Base-by-base conservation (phyloP, 768 basidiomycete species). In the Tephrocybe sp. region DNA sequence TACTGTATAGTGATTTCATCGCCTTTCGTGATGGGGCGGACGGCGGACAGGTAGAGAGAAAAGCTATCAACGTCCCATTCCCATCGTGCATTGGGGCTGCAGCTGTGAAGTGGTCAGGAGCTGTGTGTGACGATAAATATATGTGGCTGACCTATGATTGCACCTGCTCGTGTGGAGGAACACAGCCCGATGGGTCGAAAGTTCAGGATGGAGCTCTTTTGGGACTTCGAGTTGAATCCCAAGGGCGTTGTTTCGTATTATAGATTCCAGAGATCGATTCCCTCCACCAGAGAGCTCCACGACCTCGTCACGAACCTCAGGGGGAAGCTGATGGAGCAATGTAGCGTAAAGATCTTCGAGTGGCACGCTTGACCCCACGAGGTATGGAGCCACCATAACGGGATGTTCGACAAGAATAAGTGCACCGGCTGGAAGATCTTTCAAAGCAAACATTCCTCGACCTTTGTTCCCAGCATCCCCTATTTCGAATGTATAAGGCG, bases 1-100 rank as follows among this genome's bases (percentile, higher is more conserved):
- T 74, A 75, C 1, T 64, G 45, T 19, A 74, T 64, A 3, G 71
- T 71, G 47, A 75, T 70, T 55, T 75, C 71, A 21, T 71, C 66
- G 11, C 67, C 68, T 1, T 52, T 40, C 5, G 28, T 25, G 35
- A 75, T 70, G 2, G 67, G 61, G 3, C 73, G 68, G 5, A 71
- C 63, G 8, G 68, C 68, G 3, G 59, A 55, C 16, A 75, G 64
- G 15, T 60, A 42, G 15, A 73, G 62, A 0, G 70, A 62, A 49
- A 71, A 65, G 0, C 65, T 61, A 0, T 28, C 34, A 1, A 53
- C 37, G 46, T 75, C 71, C 68, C 71, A 75, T n/a, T 62, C 56
- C 66, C 65, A 69, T 19, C 48, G 57, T 4, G 72, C 67, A 44
- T 74, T 74, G n/a, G 73, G 73, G 1, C 63, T 63, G 47, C 74